Evolutionary conservation across 768 basidiomycete genomes (phyloP).

Genomic region (Amanita rimosa): DNA sequence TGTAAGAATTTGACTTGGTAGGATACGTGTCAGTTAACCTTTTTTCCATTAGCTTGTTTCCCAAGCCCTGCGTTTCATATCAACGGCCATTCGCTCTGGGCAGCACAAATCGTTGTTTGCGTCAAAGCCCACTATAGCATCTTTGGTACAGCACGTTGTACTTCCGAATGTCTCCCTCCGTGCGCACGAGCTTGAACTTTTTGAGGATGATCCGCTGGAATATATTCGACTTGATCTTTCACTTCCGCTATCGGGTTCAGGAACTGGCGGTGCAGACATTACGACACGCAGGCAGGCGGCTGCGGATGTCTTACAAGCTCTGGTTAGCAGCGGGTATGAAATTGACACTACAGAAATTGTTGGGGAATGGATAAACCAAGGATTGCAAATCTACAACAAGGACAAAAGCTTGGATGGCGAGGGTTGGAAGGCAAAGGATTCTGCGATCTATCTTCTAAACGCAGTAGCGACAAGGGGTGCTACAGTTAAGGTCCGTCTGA

Average conservation of each 20-base stretch:
- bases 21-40: neutral
- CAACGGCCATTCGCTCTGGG: constrained; percentile 83
- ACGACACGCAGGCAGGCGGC: constrained; percentile 88
- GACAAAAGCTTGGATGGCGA: constrained; percentile 37
- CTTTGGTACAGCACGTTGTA: constrained; percentile 82
- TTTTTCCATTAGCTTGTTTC: constrained; percentile 57
- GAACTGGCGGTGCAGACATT: constrained; percentile 30
- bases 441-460: constrained; percentile 87
- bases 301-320: constrained; percentile 88
- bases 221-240: constrained; percentile 85
- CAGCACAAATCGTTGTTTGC: constrained; percentile 77
- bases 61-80: constrained; percentile 83
- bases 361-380: constrained; percentile 70
- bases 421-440: constrained; percentile 85
- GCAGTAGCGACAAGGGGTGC: constrained; percentile 87
- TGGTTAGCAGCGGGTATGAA: constrained; percentile 76
- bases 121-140: constrained; percentile 66
- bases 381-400: constrained; percentile 55
- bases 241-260: constrained; percentile 39
- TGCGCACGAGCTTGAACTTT: constrained; percentile 87
- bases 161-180: constrained; percentile 88
- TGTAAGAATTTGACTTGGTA: constrained; percentile 26
- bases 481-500: constrained; percentile 58
- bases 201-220: constrained; percentile 95
- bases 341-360: constrained; percentile 81